Percentiles rank a stretch among this genome's conserved stretches.
These are phyloP conservation scores for Lactifluus echinatus DNA, from an alignment of 768 basidiomycete species.

Conservation along the genomic window DNA sequence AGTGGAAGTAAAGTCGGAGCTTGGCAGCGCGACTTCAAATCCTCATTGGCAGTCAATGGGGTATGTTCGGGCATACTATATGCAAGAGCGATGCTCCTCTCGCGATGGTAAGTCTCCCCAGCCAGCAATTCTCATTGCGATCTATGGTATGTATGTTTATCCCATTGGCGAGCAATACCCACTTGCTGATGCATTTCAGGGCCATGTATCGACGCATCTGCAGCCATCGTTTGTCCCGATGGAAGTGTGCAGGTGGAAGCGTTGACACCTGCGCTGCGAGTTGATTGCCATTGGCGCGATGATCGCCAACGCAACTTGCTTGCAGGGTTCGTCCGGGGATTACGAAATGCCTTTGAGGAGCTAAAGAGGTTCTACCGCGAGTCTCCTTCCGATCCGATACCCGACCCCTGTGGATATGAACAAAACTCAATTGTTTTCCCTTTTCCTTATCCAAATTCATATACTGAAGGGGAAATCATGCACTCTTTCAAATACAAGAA, in stretches of 20 bases:
- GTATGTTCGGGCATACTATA: not conserved
- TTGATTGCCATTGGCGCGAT: not conserved
- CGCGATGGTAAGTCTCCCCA: not conserved
- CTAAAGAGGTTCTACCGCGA: not conserved
- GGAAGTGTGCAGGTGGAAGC: not conserved
- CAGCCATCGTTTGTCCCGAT: not conserved
- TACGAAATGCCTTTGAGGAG: not conserved
- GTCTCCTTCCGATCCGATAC: not conserved
- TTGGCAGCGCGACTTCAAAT: not conserved
- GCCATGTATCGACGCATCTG: not conserved
- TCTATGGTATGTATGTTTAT: not conserved
- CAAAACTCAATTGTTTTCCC: too few relatives aligned
- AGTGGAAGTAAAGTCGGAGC: not conserved
- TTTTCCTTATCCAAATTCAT: not conserved
- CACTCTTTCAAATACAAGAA: not conserved
- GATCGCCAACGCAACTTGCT: not conserved
- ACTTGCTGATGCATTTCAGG: not conserved
- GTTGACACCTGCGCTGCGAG: not conserved
- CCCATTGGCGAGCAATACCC: not conserved
- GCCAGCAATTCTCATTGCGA: not conserved
- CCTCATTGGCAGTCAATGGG: not conserved
- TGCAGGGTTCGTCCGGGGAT: not conserved
- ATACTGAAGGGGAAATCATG: not conserved
- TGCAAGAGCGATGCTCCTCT: not conserved
- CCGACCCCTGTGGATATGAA: not conserved